Evolutionary conservation across 352 stramenopile species (phyloP), one percentile per base, ranked within the genome.

Genomic region (Phytophthora citrophthora): DNA sequence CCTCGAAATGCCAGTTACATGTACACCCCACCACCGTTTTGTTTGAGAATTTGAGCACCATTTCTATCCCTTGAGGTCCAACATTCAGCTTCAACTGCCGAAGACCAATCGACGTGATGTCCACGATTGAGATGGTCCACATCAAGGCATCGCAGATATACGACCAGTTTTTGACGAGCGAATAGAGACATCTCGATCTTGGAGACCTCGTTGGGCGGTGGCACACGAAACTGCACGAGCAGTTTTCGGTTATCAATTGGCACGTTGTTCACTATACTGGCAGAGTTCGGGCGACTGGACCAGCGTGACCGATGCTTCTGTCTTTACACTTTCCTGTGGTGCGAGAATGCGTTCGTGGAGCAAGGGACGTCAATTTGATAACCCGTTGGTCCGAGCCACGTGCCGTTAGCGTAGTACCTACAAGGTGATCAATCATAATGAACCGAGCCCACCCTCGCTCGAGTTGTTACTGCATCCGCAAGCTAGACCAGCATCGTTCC

Each of bases 151-250:
- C 57, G 31, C 58, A 66, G 38, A 46, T 50, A 38, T 46, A 38
- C 8, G 34, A 27, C 50, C 45, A 34, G 52, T 15, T 20, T 59
- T 47, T 23, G 27, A 16, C 57, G 36, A 43, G 23, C 46, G 38
- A 59, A 16, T 32, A 44, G 50, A 67, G 51, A 62, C 60, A 68
- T 52, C 32, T 50, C 13, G 43, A 32, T 2, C 31, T 16, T 23
- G 44, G 10, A 44, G 16, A 27, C 54, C 34, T 57, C 44, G 60
- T 68, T 68, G 60, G 60, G 44, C 36, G 7, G 32, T 18, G 51
- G 60, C 60, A 68, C 60, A 49, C 52, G 59, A 11, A 79, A n/a
- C 68, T 50, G 34, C 26, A 57, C 20, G 45, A 24, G 26, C 10
- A 54, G 24, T n/a, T 39, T 27, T 27, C 54, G 29, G 34, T 56